Base-by-base conservation (phyloP, 2,329 filamentous ascomycete genomes). In the Hypomyces perniciosus region DNA sequence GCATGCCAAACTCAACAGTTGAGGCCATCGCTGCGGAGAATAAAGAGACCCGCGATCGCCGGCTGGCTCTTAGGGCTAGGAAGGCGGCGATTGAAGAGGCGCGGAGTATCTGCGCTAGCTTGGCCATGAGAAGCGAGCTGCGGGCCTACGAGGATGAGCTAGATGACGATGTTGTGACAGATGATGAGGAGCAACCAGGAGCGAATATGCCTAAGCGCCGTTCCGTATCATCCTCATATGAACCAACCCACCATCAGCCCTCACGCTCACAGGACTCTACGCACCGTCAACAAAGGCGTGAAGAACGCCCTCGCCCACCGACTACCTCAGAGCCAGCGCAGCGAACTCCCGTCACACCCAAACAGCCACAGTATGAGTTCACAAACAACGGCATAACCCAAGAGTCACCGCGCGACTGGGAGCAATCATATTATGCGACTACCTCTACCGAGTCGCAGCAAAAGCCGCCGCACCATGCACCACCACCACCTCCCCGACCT, bases 11-110 rank as follows among this genome's bases (percentile, higher is more conserved):
- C 51, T 52, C 64, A 4, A 68, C 68, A 4, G 69, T 78, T 34
- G 74, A 78, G 60, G 72, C 70, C 31, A 78, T 78, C 45, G 74
- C 75, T 0, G 74, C 75, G 1, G 75, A 78, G 64, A 77, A 77
- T 59, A 76, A 75, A 66, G 73, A 76, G 63, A 77, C 74, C 0
- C 66, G 75, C 4, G 75, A 78, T 30, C 65, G 73, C n/a, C 69
- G 75, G 46, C 64, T 72, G 54, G 65, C 71, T 1, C 68, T 78
- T 48, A 75, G 75, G 63, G 58, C 62, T 13, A 74, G 77, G 59
- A 76, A 75, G 66, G 66, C 69, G 55, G 73, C 74, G 1, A 77
- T 78, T 46, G 73, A 77, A 39, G 75, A 78, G 54, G 75, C 75
- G 29, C 70, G 71, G 47, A 71, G 70, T 44, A 71, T 77, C 26